Conservation (phyloP, 768 basidiomycete species). For the Mycena amicta region DNA sequence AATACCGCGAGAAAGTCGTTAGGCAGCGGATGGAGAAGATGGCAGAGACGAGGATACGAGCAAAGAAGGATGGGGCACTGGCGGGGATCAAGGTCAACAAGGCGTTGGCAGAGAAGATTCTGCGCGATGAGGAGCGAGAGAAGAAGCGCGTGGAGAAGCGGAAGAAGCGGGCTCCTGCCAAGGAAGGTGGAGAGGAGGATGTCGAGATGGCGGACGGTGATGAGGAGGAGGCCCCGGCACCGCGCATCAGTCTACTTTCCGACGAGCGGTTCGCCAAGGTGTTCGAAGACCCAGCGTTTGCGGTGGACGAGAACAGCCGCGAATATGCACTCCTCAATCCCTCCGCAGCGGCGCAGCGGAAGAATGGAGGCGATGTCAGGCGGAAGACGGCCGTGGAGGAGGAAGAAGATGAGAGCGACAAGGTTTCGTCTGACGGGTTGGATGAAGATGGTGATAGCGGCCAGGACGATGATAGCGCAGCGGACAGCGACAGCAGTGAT, state of each 20-base stretch:
- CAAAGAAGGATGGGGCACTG: conserved; percentile 57
- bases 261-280: conserved; percentile 91
- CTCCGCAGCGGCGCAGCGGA: conserved; percentile 66
- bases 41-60: conserved; percentile 89
- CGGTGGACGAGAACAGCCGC: conserved; percentile 84
- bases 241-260: conserved; percentile 56
- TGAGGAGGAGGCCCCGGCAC: conserved; percentile 3
- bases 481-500: conserved; percentile 53
- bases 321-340: conserved; percentile 96
- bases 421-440: conserved; percentile 59
- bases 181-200: conserved; percentile 37
- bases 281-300: conserved; percentile 89
- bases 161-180: conserved; percentile 46
- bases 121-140: conserved; percentile 64
- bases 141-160: conserved; percentile 58
- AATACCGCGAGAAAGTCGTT: conserved; percentile 88
- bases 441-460: conserved; percentile 51
- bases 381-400: conserved; percentile 83
- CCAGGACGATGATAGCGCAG: conserved; percentile 49
- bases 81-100: conserved; percentile 72
- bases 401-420: conserved; percentile 87
- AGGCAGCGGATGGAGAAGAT: conserved; percentile 91
- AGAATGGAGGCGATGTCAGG: conserved; percentile 33
- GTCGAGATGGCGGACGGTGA: conserved; percentile 29
- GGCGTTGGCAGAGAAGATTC: conserved; percentile 83